phyloP scores from a whole-genome alignment of 176 grass and related monocot species.

The Rhynchospora pubera region DNA sequence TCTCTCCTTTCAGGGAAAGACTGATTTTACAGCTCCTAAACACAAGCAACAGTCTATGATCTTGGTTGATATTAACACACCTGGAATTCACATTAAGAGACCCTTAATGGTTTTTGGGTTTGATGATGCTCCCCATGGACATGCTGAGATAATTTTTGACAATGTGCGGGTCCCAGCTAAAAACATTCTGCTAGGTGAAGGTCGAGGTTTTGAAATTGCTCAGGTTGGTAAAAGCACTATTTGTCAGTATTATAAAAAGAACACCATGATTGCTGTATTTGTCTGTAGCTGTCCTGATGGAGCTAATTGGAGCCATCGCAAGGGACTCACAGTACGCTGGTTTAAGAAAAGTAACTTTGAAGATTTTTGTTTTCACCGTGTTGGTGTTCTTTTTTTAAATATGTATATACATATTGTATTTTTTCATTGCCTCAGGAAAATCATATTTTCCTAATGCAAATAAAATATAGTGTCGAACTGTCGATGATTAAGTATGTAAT shows the following conservation, averaged over 20 bases:
- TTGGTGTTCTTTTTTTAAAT: neutral
- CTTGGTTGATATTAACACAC: conserved; percentile 72
- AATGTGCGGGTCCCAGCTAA: conserved; percentile 68
- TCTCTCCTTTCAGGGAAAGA: conserved; percentile 69
- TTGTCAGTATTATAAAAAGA: neutral
- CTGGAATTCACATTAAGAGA: conserved; percentile 76
- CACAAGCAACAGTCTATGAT: conserved; percentile 97
- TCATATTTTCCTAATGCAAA: neutral
- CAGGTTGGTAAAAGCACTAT: conserved; percentile 39
- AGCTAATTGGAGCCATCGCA: neutral
- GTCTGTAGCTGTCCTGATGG: neutral
- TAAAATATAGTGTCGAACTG: too few species aligned
- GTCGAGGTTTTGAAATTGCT: conserved; percentile 89
- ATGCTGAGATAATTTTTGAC: conserved; percentile 85
- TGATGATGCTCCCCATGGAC: conserved; percentile 90
- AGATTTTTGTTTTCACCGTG: neutral
- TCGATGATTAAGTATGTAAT: too few species aligned
- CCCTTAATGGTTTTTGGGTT: conserved; percentile 89
- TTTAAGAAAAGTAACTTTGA: neutral
- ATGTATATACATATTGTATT: too few species aligned
- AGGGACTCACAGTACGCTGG: neutral
- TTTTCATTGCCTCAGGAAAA: neutral
- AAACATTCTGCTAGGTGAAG: conserved; percentile 89
- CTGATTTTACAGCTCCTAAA: conserved; percentile 70
- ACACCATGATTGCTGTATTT: neutral